phyloP scores from a whole-genome alignment of 306 rosid genomes.

The Quercus robur region DNA sequence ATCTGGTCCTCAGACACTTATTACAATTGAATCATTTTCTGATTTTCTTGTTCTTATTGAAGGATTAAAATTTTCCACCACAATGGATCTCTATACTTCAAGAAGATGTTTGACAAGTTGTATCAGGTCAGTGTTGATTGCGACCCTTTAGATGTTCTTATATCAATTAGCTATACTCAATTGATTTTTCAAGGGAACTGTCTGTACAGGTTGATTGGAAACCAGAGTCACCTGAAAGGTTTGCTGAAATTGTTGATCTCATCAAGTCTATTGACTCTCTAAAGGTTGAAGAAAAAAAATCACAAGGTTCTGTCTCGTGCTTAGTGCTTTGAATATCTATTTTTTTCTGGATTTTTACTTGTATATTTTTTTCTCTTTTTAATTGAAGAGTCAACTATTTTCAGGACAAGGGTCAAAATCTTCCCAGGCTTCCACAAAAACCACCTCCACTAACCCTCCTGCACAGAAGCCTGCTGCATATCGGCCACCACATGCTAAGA shows the following conservation, averaged over 20 bases:
- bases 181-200: conserved; percentile 9
- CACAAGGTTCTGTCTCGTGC: conserved; percentile 51
- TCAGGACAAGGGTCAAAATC: conserved; percentile 65
- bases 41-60: conserved; percentile 12
- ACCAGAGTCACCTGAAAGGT: conserved; percentile 69
- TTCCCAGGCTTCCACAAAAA: conserved; percentile 39
- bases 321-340: neutral
- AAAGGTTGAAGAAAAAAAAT: conserved; percentile 57
- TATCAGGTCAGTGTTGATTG: conserved; percentile 63
- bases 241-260: conserved; percentile 61
- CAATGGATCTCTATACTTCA: conserved; percentile 76
- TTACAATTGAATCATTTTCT: neutral
- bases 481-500: conserved; percentile 90
- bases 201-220: conserved; percentile 85
- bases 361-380: neutral
- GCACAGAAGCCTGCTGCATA: conserved; percentile 85
- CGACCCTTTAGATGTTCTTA: conserved; percentile 8
- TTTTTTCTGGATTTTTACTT: conserved; percentile 6
- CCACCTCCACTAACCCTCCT: conserved; percentile 41
- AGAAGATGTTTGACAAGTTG: conserved; percentile 91
- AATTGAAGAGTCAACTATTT: conserved; percentile 19
- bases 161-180: neutral
- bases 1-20: neutral
- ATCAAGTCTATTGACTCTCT: conserved; percentile 54
- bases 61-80: conserved; percentile 86